Percentiles rank a stretch among this genome's conserved stretches.
Evolutionary conservation across 2,329 filamentous ascomycete species (phyloP).

Genomic region (Aspergillus pseudonomiae): DNA sequence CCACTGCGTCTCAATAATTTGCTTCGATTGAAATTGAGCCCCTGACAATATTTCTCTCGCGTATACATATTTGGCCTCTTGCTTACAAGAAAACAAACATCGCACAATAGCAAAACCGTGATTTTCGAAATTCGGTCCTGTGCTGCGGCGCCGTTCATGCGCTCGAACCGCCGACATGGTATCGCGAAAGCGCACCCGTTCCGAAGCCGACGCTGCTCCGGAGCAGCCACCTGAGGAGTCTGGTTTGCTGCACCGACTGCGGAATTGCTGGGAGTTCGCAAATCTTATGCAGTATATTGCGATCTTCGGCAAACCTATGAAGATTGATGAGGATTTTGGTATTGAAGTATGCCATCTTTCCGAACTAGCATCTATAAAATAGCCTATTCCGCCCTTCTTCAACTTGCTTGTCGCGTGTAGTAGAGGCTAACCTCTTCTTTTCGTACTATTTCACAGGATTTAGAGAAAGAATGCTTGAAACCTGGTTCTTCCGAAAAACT

Average conservation of each 20-base stretch:
- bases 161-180: constrained; percentile 49
- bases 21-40: neutral
- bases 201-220: constrained; percentile 58
- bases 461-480: constrained; percentile 87
- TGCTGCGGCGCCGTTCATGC: constrained; percentile 32
- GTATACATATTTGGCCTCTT: neutral
- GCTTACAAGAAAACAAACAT: neutral
- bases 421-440: constrained; percentile 16
- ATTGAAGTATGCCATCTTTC: constrained; percentile 72
- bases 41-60: no score
- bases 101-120: neutral
- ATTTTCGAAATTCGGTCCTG: constrained; percentile 15
- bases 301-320: constrained; percentile 85
- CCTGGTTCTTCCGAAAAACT: constrained; percentile 71
- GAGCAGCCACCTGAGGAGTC: constrained; percentile 41
- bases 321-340: constrained; percentile 85
- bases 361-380: neutral
- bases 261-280: constrained; percentile 95
- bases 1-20: neutral
- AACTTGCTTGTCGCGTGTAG: constrained; percentile 16
- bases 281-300: constrained; percentile 92
- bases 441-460: constrained; percentile 62
- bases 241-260: constrained; percentile 65
- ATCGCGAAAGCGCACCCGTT: constrained; percentile 59
- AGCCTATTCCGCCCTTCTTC: neutral